Conservation (phyloP, 1,284 basidiomycete genomes). For the Leccinum subspadiceum region DNA sequence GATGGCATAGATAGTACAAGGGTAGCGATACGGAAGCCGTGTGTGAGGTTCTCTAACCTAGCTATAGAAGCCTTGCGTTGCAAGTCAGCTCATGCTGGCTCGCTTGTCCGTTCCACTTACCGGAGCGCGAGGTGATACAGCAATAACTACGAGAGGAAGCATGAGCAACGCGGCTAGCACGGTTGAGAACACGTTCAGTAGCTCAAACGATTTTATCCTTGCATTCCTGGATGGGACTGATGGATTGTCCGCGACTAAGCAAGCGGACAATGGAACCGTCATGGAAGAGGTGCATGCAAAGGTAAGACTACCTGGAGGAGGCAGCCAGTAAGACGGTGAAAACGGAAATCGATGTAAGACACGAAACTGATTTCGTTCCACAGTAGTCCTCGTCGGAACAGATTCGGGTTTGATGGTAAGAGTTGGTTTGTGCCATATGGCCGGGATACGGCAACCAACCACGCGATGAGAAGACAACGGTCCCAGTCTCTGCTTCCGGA, state of each 20-base stretch:
- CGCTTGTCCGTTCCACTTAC: constrained; percentile 32
- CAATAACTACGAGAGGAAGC: constrained; percentile 56
- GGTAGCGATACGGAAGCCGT: constrained; percentile 46
- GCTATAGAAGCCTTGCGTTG: constrained; percentile 26
- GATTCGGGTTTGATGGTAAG: constrained; percentile 34
- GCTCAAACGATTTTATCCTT: constrained; percentile 54
- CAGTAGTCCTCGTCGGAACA: constrained; percentile 45
- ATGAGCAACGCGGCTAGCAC: constrained; percentile 48
- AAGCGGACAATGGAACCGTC: constrained; percentile 62
- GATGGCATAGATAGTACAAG: constrained; percentile 60
- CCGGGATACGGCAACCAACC: constrained; percentile 53
- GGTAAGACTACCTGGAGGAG: constrained; percentile 41
- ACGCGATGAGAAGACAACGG: constrained; percentile 59
- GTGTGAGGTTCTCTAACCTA: constrained; percentile 35
- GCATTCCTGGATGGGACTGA: constrained; percentile 43
- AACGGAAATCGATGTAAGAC: neutral
- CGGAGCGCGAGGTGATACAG: constrained; percentile 41
- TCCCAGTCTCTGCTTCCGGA: constrained; percentile 56
- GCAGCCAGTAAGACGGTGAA: constrained; percentile 7
- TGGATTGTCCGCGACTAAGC: constrained; percentile 45
- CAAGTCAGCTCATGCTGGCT: constrained; percentile 7
- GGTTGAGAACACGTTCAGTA: constrained; percentile 53
- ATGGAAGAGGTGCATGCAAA: constrained; percentile 65
- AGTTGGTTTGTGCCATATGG: constrained; percentile 48
- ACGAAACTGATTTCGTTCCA: constrained; percentile 66